Conservation (phyloP, 129 eudicot genomes). For the Chrysanthemum lavandulifolium region DNA sequence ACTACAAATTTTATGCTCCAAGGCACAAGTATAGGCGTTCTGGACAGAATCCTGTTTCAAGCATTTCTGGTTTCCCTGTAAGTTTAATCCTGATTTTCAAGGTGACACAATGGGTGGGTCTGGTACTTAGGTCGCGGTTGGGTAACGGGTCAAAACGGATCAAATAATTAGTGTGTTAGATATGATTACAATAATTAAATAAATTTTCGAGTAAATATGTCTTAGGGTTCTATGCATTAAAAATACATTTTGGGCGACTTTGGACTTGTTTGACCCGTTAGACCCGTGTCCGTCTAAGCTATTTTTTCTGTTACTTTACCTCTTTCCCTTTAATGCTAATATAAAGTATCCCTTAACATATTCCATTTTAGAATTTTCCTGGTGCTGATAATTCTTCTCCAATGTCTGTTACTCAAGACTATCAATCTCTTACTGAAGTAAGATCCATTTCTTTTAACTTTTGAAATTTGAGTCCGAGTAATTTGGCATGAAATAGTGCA, state of each 20-base stretch:
- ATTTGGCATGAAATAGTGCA: neutral
- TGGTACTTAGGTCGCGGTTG: no score
- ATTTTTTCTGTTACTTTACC: conserved; percentile 1
- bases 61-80: conserved; percentile 64
- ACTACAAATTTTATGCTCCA: conserved; percentile 93
- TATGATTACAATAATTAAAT: neutral
- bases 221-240: neutral
- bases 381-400: conserved; percentile 64
- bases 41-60: conserved; percentile 56
- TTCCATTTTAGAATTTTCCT: conserved; percentile 51
- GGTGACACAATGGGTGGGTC: conserved; percentile 4
- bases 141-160: neutral
- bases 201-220: neutral
- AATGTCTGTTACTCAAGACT: conserved; percentile 57
- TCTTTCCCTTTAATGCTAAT: conserved; percentile 16
- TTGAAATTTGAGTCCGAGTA: neutral
- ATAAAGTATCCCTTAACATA: neutral
- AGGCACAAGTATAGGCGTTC: conserved; percentile 93
- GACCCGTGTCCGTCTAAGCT: neutral
- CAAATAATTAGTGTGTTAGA: neutral
- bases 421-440: conserved; percentile 66
- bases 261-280: neutral
- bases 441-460: conserved; percentile 13
- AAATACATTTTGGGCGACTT: neutral
- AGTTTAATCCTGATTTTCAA: conserved; percentile 26